phyloP scores from a whole-genome alignment of 805 yeast genomes.

The Ogataea kodamae region DNA sequence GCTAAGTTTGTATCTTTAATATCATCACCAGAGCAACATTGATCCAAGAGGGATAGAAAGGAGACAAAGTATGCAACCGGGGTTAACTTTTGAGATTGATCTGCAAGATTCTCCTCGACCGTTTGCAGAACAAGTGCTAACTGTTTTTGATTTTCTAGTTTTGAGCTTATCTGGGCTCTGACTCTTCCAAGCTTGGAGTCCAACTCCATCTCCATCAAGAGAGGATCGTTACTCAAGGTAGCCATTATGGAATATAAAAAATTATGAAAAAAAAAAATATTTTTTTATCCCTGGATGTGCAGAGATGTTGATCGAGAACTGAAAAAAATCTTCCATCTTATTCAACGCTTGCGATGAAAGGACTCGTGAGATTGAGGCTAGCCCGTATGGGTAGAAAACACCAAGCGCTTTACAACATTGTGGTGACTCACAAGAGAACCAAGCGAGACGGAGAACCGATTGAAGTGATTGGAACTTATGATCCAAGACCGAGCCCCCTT shows the following conservation, averaged over 20 bases:
- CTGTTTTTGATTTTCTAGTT: slow-evolving; percentile 81
- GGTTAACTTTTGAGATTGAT: slow-evolving; percentile 55
- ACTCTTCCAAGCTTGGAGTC: slow-evolving; percentile 64
- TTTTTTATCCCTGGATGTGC: slow-evolving; percentile 10
- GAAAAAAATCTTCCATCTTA: slow-evolving; percentile 1
- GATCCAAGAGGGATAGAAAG: slow-evolving; percentile 76
- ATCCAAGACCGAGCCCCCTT: slow-evolving; percentile 74
- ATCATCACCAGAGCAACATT: slow-evolving; percentile 53
- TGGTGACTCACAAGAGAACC: slow-evolving; percentile 71
- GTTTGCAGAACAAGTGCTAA: slow-evolving; percentile 81
- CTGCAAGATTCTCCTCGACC: slow-evolving; percentile 82
- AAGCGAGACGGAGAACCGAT: slow-evolving; percentile 88
- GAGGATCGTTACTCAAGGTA: slow-evolving; percentile 10
- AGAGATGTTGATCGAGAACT: slow-evolving; percentile 5
- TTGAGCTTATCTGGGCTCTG: slow-evolving; percentile 70
- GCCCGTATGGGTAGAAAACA: slow-evolving; percentile 91
- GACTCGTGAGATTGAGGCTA: slow-evolving; percentile 79
- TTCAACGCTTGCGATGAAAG: slow-evolving; percentile 41
- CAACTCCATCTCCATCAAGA: slow-evolving; percentile 39
- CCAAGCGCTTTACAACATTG: slow-evolving; percentile 88
- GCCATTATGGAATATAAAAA: slow-evolving; percentile 8
- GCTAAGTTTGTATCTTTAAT: slow-evolving; percentile 63
- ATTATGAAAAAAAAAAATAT: slow-evolving; percentile 4
- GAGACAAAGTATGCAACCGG: slow-evolving; percentile 86
- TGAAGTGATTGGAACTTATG: slow-evolving; percentile 92